Evolutionary conservation across 2,329 filamentous ascomycete genomes (phyloP).

Genomic region (Rhynchosporium secalis): DNA sequence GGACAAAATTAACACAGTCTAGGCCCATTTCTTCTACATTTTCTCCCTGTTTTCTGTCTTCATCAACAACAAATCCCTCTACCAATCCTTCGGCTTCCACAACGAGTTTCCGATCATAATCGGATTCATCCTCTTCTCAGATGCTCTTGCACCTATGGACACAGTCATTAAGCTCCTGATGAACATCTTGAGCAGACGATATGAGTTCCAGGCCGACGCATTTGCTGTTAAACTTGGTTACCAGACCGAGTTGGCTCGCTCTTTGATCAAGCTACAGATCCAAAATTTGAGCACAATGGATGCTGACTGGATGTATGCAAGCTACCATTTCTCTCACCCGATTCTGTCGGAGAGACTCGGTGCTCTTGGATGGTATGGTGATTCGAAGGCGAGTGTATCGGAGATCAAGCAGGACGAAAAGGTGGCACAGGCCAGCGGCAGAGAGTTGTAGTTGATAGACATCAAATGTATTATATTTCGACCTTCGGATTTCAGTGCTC

Average conservation of each 20-base stretch:
- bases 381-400: slow-evolving; percentile 51
- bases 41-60: slow-evolving; percentile 97
- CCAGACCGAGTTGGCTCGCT: slow-evolving; percentile 76
- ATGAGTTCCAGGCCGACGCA: slow-evolving; percentile 93
- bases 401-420: slow-evolving; percentile 56
- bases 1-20: slow-evolving; percentile 38
- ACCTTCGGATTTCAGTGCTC: background rate
- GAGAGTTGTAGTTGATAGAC: slow-evolving; percentile 62
- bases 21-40: slow-evolving; percentile 94
- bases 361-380: slow-evolving; percentile 83
- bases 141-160: slow-evolving; percentile 92
- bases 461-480: slow-evolving; percentile 10
- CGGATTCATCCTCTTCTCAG: slow-evolving; percentile 95
- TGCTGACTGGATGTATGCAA: slow-evolving; percentile 96
- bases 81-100: slow-evolving; percentile 86
- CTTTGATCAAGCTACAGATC: slow-evolving; percentile 95
- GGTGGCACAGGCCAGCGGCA: slow-evolving; percentile 69
- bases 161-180: slow-evolving; percentile 91
- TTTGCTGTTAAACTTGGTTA: slow-evolving; percentile 88
- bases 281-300: slow-evolving; percentile 99
- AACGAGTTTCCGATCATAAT: slow-evolving; percentile 87
- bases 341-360: slow-evolving; percentile 91
- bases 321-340: slow-evolving; percentile 97
- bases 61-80: slow-evolving; percentile 91
- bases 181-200: slow-evolving; percentile 92